phyloP scores from a whole-genome alignment of 176 grass and related monocot genomes.

The Rhynchospora pubera region DNA sequence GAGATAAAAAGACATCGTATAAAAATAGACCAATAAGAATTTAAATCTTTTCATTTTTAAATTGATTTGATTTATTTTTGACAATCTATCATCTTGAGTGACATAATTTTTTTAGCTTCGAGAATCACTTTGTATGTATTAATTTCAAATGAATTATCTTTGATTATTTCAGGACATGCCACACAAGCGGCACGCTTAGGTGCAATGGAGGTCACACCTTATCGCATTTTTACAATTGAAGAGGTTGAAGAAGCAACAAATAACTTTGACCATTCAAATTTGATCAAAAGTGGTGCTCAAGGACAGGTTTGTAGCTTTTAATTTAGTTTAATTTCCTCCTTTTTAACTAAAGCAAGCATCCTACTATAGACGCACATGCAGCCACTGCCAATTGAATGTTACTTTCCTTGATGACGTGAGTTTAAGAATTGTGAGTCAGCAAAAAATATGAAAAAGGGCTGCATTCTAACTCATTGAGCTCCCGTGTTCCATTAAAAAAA shows the following conservation, averaged over 20 bases:
- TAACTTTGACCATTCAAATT: constrained; percentile 51
- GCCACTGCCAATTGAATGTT: neutral
- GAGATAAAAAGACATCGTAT: neutral
- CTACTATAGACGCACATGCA: neutral
- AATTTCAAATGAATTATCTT: neutral
- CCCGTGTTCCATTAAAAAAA: neutral
- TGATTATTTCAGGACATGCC: constrained; percentile 45
- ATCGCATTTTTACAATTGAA: constrained; percentile 45
- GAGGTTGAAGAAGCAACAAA: constrained; percentile 75
- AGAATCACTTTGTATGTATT: neutral
- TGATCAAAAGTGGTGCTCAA: constrained; percentile 40
- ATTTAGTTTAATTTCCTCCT: neutral
- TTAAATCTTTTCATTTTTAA: too few relatives aligned
- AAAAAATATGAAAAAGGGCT: neutral
- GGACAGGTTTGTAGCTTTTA: constrained; percentile 45
- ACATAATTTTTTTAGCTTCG: neutral
- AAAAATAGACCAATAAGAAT: too few relatives aligned
- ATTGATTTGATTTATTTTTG: neutral
- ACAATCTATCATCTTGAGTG: neutral
- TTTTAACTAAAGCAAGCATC: neutral
- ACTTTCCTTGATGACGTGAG: neutral
- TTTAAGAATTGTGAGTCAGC: neutral
- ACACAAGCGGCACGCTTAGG: constrained; percentile 52
- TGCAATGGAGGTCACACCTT: constrained; percentile 42
- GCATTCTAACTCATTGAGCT: neutral